Evolutionary conservation across 768 basidiomycete species (phyloP).

Genomic region (Termitomyces sp.): DNA sequence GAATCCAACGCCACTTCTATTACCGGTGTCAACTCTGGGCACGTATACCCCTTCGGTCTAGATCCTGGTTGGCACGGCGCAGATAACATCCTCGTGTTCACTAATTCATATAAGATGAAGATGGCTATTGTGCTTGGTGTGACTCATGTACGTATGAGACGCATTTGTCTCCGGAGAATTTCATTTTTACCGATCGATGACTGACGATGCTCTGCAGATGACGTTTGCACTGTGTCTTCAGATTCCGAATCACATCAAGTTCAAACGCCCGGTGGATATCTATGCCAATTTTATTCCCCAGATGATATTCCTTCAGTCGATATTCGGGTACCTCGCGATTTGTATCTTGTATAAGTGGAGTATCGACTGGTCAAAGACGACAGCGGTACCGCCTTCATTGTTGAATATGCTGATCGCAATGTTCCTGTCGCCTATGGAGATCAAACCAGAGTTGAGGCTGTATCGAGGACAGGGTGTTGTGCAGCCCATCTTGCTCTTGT

Average conservation of each 20-base stretch:
- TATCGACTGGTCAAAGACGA: slow-evolving; percentile 77
- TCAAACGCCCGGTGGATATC: slow-evolving; percentile 82
- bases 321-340: slow-evolving; percentile 93
- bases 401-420: slow-evolving; percentile 95
- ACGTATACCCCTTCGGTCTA: slow-evolving; percentile 87
- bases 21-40: slow-evolving; percentile 51
- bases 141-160: slow-evolving; percentile 65
- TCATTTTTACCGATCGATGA: neutral
- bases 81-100: slow-evolving; percentile 88
- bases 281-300: slow-evolving; percentile 96
- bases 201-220: slow-evolving; percentile 56
- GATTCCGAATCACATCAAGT: slow-evolving; percentile 91
- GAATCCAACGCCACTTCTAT: slow-evolving; percentile 38
- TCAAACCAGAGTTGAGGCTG: slow-evolving; percentile 63
- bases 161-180: neutral
- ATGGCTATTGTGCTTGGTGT: slow-evolving; percentile 97
- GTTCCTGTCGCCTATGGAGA: slow-evolving; percentile 87
- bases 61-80: slow-evolving; percentile 95
- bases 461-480: slow-evolving; percentile 86
- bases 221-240: slow-evolving; percentile 96
- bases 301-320: slow-evolving; percentile 94
- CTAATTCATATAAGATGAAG: slow-evolving; percentile 99
- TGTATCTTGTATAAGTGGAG: slow-evolving; percentile 98
- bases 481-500: slow-evolving; percentile 69
- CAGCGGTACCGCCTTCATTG: slow-evolving; percentile 76